These are phyloP conservation scores for Schizophyllum amplum DNA, from an alignment of 1,284 basidiomycete genomes.

Conservation along the genomic window DNA sequence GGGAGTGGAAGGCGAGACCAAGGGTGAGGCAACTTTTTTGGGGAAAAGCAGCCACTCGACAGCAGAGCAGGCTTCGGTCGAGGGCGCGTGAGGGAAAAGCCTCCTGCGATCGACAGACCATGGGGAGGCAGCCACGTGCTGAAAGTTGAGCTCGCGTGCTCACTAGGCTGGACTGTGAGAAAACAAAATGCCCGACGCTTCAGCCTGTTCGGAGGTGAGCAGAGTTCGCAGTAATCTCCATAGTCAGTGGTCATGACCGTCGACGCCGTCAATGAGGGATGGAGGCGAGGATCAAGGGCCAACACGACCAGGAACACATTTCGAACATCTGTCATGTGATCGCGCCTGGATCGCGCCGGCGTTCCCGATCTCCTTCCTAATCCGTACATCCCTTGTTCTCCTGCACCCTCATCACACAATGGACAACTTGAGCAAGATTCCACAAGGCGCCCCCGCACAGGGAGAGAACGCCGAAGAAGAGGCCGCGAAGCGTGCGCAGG, in stretches of 20 bases:
- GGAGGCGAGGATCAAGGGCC: too few species aligned
- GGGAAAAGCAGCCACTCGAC: neutral
- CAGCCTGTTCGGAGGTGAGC: too few species aligned
- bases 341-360: too few species aligned
- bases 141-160: neutral
- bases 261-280: too few species aligned
- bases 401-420: neutral
- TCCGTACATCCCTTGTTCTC: neutral
- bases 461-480: conserved; percentile 34
- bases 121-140: neutral
- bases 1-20: neutral
- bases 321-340: neutral
- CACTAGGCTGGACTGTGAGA: too few species aligned
- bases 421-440: conserved; percentile 3
- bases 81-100: neutral
- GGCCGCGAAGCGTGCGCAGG: conserved; percentile 49
- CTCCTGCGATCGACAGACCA: neutral
- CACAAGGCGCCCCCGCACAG: conserved; percentile 3
- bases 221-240: too few species aligned
- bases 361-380: neutral
- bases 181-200: too few species aligned
- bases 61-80: neutral
- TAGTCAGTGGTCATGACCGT: too few species aligned
- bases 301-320: neutral
- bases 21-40: neutral